Percentiles rank a stretch among this genome's conserved stretches.
Evolutionary conservation across 768 basidiomycete genomes (phyloP).

Genomic region (Tylopilus balloui): DNA sequence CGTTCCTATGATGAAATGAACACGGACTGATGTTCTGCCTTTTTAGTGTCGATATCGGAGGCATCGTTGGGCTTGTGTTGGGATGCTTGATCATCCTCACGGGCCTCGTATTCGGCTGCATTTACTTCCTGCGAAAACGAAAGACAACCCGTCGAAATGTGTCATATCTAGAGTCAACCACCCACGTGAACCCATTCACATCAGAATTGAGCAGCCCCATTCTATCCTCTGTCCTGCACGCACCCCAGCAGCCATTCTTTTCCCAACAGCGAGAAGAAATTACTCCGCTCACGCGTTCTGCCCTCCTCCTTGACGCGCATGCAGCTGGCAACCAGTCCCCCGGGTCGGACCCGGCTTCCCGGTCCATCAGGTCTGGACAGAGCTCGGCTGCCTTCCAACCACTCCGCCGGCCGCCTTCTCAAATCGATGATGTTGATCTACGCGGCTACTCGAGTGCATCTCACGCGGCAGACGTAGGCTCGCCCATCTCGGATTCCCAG

Average conservation of each 20-base stretch:
- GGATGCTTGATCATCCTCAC: constrained; percentile 6
- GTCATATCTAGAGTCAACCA: neutral
- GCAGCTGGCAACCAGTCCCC: neutral
- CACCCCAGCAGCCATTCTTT: neutral
- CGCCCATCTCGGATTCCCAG: neutral
- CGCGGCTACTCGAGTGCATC: neutral
- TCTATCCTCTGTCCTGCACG: neutral
- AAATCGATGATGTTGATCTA: neutral
- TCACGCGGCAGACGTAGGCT: neutral
- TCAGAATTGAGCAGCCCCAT: neutral
- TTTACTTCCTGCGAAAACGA: constrained; percentile 10
- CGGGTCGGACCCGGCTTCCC: neutral
- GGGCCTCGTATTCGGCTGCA: neutral
- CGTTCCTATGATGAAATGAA: neutral
- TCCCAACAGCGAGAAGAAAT: neutral
- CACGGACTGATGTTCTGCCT: neutral
- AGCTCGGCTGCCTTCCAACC: constrained; percentile 2
- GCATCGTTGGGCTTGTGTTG: constrained; percentile 12
- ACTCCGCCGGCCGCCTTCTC: neutral
- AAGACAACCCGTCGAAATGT: neutral
- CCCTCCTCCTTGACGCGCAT: constrained; percentile 14
- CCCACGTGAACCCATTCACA: constrained; percentile 4
- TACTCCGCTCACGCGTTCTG: constrained; percentile 4
- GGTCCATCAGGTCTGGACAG: neutral
- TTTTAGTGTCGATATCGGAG: constrained; percentile 14